Conservation (phyloP, 2,329 filamentous ascomycete genomes). For the Ascochyta pisi region DNA sequence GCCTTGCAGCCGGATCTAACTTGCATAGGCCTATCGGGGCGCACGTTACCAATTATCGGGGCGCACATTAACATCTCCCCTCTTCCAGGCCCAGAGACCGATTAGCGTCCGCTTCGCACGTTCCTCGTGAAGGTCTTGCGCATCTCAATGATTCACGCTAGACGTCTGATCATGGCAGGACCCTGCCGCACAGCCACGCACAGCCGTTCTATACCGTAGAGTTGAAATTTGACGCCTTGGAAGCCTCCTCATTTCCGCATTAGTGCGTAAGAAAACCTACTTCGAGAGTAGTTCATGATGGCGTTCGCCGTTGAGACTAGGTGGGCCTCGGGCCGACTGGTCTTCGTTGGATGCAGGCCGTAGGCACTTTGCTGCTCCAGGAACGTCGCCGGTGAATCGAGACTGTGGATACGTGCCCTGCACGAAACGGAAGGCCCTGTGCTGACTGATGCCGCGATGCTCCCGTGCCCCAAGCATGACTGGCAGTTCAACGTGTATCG, state of each 20-base stretch:
- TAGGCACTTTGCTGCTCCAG: slow-evolving; percentile 6
- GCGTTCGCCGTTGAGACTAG: not conserved
- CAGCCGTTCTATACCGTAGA: not conserved
- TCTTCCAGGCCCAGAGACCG: not conserved
- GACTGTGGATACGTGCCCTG: slow-evolving; percentile 5
- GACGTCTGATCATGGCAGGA: not conserved
- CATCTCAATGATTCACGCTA: slow-evolving; percentile 1
- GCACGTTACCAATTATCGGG: no score
- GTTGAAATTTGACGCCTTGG: not conserved
- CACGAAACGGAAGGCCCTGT: not conserved
- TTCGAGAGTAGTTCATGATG: not conserved
- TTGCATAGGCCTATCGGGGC: no score
- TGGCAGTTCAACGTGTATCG: not conserved
- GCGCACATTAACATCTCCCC: no score
- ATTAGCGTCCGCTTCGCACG: slow-evolving; percentile 7
- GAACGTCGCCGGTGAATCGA: not conserved
- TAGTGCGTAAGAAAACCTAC: not conserved
- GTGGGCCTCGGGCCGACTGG: slow-evolving; percentile 4
- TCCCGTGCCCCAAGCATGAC: not conserved
- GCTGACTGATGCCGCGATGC: not conserved
- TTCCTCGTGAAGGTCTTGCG: slow-evolving; percentile 4
- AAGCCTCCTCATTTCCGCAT: slow-evolving; percentile 1
- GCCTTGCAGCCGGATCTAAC: no score
- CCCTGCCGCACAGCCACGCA: slow-evolving; percentile 5
- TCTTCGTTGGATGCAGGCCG: not conserved